Base-by-base conservation (phyloP, 495 filamentous ascomycete genomes). In the Parathielavia hyrcaniae region DNA sequence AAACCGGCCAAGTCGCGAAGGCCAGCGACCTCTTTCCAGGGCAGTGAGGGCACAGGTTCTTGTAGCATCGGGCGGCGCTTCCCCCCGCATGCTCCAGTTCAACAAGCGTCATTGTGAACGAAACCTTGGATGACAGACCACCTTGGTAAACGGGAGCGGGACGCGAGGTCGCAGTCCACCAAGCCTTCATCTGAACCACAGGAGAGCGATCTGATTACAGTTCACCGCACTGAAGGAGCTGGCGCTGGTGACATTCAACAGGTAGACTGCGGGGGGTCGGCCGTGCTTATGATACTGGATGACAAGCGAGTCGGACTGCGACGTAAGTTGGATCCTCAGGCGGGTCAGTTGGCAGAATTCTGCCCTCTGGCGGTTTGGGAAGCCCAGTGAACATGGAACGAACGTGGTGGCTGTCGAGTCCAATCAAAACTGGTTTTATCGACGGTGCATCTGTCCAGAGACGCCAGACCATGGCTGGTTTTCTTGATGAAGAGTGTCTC, bases 251-350 rank as follows among this genome's bases (percentile, higher is more conserved):
- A 19, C 38, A n/a, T 16, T 39, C 10, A 16, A 36, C 14, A 34
- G 43, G 40, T 5, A 34, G 22, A 36, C 32, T 14, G 36, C 55
- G 14, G 26, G 12, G 26, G 16, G 36, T 14, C 13, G 53, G 36
- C 59, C 59, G 59, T 53, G 59, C 53, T 38, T 53, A 56, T 20
- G 36, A 38, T 22, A 38, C 26, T 43, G 6, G 17, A 22, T 8
- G n/a, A 55, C 19, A 38, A 48, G 49, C 49, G 35, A 35, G 39
- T 51, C 6, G 34, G 26, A 50, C 36, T 43, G 36, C 38, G 52
- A 53, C 35, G 51, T 11, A 32, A n/a, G 9, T 23, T 35, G 47
- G 47, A 40, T 44, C 17, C 23, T 52, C 17, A 13, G 19, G 50
- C 23, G 4, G 30, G 44, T 19, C 35, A 48, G 44, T 30, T n/a